phyloP scores from a whole-genome alignment of 306 rosid species.

The Malus sieversii region DNA sequence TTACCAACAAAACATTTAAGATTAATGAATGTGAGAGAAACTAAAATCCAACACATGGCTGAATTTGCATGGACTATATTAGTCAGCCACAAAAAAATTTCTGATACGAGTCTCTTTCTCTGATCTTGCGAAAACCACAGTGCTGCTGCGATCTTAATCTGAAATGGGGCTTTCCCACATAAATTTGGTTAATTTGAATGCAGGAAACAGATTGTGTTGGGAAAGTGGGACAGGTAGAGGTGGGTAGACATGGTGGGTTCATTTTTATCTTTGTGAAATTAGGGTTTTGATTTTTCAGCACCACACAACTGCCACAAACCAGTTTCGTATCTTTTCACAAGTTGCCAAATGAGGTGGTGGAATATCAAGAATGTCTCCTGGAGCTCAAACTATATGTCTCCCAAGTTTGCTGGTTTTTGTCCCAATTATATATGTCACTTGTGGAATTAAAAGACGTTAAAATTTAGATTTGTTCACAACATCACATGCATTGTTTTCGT shows the following conservation, averaged over 20 bases:
- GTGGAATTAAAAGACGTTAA: neutral
- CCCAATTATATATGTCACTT: neutral
- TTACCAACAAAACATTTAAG: conserved; percentile 1
- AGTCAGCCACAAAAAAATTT: neutral
- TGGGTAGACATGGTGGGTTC: neutral
- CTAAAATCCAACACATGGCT: neutral
- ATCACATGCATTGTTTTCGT: neutral
- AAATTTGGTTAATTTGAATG: neutral
- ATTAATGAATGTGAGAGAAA: neutral
- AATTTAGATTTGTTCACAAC: neutral
- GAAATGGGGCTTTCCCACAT: neutral
- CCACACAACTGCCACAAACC: neutral
- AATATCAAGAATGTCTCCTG: conserved; percentile 7
- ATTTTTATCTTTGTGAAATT: neutral
- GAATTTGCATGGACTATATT: neutral
- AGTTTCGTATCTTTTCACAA: neutral
- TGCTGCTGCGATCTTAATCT: neutral
- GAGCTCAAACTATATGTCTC: neutral
- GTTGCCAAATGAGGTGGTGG: neutral
- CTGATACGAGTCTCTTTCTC: neutral
- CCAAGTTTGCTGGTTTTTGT: neutral
- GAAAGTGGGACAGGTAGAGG: neutral
- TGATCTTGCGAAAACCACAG: neutral
- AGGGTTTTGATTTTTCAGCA: neutral
- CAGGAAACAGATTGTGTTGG: neutral